Percentiles rank a stretch among this genome's conserved stretches.
Evolutionary conservation across 192 early-diverging fungal genomes (phyloP).

Genomic region (Coemansia sp.): DNA sequence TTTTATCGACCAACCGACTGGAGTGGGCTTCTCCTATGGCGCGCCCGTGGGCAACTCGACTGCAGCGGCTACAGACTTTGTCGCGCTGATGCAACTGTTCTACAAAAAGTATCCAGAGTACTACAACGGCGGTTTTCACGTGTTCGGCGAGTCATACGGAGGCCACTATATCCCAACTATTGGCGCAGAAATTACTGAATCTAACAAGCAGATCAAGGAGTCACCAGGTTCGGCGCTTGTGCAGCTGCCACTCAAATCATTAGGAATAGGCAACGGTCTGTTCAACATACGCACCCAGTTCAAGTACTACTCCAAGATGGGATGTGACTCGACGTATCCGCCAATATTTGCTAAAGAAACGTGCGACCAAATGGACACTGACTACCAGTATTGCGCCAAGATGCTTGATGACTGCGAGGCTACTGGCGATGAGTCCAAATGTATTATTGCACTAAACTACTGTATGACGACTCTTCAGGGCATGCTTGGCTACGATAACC

Average conservation of each 20-base stretch:
- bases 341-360: conserved; percentile 66
- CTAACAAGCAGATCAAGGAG: conserved; percentile 49
- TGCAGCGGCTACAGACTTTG: conserved; percentile 78
- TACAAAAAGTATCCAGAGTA: conserved; percentile 77
- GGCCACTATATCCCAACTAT: conserved; percentile 95
- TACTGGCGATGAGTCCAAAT: background rate
- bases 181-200: conserved; percentile 65
- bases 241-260: conserved; percentile 55
- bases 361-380: conserved; percentile 64
- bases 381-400: background rate
- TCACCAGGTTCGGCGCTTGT: background rate
- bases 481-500: conserved; percentile 36
- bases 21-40: conserved; percentile 87
- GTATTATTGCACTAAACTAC: background rate
- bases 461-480: background rate
- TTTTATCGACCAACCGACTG: conserved; percentile 82
- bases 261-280: conserved; percentile 88
- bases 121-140: conserved; percentile 67
- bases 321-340: conserved; percentile 65
- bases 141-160: conserved; percentile 81
- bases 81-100: conserved; percentile 88
- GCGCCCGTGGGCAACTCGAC: conserved; percentile 59
- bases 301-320: conserved; percentile 72
- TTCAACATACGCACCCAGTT: conserved; percentile 80
- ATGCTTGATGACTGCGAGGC: background rate